Percentiles rank a stretch among this genome's conserved stretches.
These are phyloP conservation scores for Nannochloropsis oceanica DNA, from an alignment of 108 stramenopile species.

Conservation along the genomic window DNA sequence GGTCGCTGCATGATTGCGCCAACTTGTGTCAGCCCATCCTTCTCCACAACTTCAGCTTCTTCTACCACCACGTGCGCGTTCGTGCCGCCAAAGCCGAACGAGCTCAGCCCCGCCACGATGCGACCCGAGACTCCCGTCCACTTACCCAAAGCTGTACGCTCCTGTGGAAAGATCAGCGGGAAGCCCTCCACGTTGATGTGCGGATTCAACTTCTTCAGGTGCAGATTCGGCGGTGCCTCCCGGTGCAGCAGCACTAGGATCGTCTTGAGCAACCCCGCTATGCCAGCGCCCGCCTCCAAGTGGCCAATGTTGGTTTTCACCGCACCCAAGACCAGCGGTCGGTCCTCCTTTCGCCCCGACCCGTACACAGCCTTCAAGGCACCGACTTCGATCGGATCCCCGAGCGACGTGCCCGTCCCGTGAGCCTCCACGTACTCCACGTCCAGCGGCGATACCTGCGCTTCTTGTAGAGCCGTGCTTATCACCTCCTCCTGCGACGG, in stretches of 20 bases:
- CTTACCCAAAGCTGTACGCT: background rate
- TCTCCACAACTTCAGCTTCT: background rate
- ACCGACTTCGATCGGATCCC: conserved; percentile 39
- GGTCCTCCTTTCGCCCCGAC: background rate
- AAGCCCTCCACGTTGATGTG: conserved; percentile 13
- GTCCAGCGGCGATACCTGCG: conserved; percentile 4
- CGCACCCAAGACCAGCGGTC: conserved; percentile 33
- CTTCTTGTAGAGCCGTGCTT: conserved; percentile 11
- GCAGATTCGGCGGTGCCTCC: conserved; percentile 27
- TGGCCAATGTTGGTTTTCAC: conserved; percentile 43
- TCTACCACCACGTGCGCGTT: conserved; percentile 31
- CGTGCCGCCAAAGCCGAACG: conserved; percentile 41
- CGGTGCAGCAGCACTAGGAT: conserved; percentile 25
- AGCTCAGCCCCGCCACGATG: conserved; percentile 32
- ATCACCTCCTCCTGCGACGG: conserved; percentile 20
- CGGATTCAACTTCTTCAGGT: conserved; percentile 24
- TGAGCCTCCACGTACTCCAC: conserved; percentile 38
- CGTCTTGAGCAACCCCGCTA: conserved; percentile 34
- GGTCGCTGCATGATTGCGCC: background rate
- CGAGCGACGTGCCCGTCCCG: conserved; percentile 42
- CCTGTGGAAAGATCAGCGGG: conserved; percentile 2
- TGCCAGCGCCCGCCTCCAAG: conserved; percentile 39
- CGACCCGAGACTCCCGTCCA: background rate
- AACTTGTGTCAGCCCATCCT: background rate
- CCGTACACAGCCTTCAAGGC: conserved; percentile 35